Percentiles rank a stretch among this genome's conserved stretches.
Conservation (phyloP, 495 filamentous ascomycete species). For the Talaromyces proteolyticus region DNA sequence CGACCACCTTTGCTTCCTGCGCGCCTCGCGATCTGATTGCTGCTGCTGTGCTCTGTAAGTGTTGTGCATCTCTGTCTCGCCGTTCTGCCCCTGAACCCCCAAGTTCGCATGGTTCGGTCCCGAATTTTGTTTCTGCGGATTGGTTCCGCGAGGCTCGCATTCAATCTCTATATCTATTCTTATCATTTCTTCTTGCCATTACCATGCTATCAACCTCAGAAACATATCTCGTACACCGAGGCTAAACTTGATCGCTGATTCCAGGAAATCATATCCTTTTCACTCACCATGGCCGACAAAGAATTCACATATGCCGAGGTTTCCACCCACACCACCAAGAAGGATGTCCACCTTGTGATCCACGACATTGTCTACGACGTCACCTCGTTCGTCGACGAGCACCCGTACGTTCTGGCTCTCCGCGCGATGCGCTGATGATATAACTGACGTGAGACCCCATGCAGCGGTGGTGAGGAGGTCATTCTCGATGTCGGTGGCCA, state of each 20-base stretch:
- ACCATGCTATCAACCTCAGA: too few relatives aligned
- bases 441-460: neutral
- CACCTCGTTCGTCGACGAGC: constrained; percentile 90
- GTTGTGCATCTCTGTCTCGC: too few relatives aligned
- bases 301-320: constrained; percentile 82
- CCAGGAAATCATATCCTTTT: constrained; percentile 4
- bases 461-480: constrained; percentile 96
- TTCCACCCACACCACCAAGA: constrained; percentile 86
- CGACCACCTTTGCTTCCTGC: constrained; percentile 7
- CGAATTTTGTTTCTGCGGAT: too few relatives aligned
- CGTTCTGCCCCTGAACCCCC: too few relatives aligned
- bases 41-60: constrained; percentile 19
- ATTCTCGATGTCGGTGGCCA: constrained; percentile 93
- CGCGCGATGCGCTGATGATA: neutral
- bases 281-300: constrained; percentile 58
- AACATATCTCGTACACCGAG: constrained; percentile 13
- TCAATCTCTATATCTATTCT: too few relatives aligned
- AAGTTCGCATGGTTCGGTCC: too few relatives aligned
- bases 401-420: constrained; percentile 71
- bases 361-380: constrained; percentile 96
- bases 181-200: too few relatives aligned
- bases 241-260: constrained; percentile 8
- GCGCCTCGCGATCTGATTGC: constrained; percentile 15
- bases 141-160: too few relatives aligned
- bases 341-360: constrained; percentile 86